These are phyloP conservation scores for Lentinula edodes DNA, from an alignment of 768 basidiomycete species.

Conservation along the genomic window DNA sequence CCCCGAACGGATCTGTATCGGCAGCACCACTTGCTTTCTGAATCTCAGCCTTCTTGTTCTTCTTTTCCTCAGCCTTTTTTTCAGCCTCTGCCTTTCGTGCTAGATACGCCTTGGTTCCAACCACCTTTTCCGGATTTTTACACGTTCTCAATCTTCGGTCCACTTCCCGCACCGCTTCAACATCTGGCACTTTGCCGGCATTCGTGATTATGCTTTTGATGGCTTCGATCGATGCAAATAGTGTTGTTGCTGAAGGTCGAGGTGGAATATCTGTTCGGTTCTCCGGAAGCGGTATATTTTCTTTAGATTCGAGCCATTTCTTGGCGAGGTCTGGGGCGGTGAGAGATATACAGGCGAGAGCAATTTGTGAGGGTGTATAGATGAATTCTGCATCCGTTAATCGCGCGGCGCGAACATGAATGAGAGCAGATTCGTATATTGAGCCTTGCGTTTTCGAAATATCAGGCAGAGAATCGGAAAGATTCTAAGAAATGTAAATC, in stretches of 20 bases:
- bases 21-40: conserved; percentile 29
- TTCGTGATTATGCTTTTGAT: conserved; percentile 52
- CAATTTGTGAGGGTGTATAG: conserved; percentile 92
- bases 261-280: conserved; percentile 13
- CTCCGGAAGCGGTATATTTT: conserved; percentile 17
- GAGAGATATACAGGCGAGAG: conserved; percentile 70
- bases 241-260: conserved; percentile 17
- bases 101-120: conserved; percentile 80
- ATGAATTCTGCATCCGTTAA: conserved; percentile 89
- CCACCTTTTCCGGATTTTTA: conserved; percentile 94
- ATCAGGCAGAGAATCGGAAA: conserved; percentile 46
- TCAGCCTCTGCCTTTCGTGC: conserved; percentile 71
- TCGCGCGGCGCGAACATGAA: conserved; percentile 70
- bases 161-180: conserved; percentile 83
- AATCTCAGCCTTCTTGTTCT: conserved; percentile 54
- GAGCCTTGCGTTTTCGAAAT: conserved; percentile 32
- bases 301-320: conserved; percentile 54
- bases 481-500: conserved; percentile 34
- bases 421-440: conserved; percentile 61
- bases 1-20: conserved; percentile 69
- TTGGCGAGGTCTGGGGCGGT: conserved; percentile 54
- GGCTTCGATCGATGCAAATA: conserved; percentile 38
- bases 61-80: conserved; percentile 61
- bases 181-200: conserved; percentile 59
- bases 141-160: conserved; percentile 83